These are phyloP conservation scores for Magnolia officinalis DNA, from an alignment of 164 flowering plant genomes.

Conservation along the genomic window DNA sequence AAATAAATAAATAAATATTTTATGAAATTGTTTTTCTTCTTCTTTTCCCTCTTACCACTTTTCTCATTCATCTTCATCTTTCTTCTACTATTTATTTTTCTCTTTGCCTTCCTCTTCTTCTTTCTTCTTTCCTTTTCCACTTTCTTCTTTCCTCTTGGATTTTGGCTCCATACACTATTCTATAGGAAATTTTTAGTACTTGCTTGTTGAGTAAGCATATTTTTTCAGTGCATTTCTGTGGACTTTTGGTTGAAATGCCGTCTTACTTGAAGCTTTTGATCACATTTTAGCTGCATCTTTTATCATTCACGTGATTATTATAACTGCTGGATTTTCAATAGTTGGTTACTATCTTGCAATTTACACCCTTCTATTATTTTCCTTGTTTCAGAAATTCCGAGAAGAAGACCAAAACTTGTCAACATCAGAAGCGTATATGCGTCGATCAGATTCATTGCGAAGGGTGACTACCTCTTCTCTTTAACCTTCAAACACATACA, in stretches of 20 bases:
- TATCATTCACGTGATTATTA: background rate
- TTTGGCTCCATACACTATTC: background rate
- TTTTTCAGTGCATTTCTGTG: too few relatives aligned
- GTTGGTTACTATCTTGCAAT: background rate
- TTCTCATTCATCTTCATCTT: background rate
- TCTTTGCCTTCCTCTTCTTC: background rate
- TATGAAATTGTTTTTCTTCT: background rate
- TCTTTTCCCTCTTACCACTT: background rate
- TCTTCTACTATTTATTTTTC: background rate
- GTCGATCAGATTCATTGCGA: conserved; percentile 78
- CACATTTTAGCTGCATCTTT: background rate
- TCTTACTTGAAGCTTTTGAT: background rate
- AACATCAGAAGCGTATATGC: conserved; percentile 78
- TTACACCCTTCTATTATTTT: background rate
- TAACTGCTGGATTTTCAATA: background rate
- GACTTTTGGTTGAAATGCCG: background rate
- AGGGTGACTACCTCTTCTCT: conserved; percentile 47
- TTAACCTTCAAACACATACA: background rate
- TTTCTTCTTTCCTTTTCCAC: background rate
- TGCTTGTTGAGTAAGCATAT: too few relatives aligned
- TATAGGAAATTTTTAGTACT: too few relatives aligned
- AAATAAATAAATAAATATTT: too few relatives aligned
- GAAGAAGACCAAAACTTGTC: conserved; percentile 83
- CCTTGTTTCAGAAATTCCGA: conserved; percentile 68
- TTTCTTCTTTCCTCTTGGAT: background rate